Evolutionary conservation across 2,329 filamentous ascomycete species (phyloP), one percentile per base, ranked within the genome.

Genomic region (Trematosphaeria pertusa): DNA sequence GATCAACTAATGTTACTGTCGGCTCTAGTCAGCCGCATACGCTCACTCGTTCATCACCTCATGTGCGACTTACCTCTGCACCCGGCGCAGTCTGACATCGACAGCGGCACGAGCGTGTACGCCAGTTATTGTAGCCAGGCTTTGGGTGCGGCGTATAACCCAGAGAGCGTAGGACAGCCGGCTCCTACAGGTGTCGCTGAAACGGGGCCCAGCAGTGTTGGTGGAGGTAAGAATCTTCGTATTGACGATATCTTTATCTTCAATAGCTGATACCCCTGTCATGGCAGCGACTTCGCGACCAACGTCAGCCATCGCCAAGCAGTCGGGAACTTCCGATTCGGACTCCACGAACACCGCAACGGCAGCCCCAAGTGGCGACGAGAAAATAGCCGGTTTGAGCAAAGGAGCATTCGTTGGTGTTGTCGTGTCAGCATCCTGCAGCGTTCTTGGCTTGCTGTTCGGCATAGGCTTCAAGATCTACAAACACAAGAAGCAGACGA

Each of bases 391-490:
- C 3, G 47, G 54, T 6, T 22, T 57, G n/a, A 54, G 47, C 28
- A 51, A 51, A 17, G 54, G 37, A 3, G 46, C 49, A 5, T 56
- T 56, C 24, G 49, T 50, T n/a, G 53, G 53, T 32, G 44, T 56
- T 4, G 40, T 56, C 2, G 40, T 56, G 2, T 54, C 50, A 1
- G 43, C 40, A 6, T 24, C 34, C 5, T 56, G 53, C 36, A 48
- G 41, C n/a, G 28, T 56, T 14, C 21, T 54, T 3, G 54, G 54
- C 1, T 26, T 54, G 20, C 1, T 50, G n/a, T 54, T 54, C 30
- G 50, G 50, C n/a, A 33, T 49, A 35, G 34, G 40, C 18, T 54
- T 57, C 48, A 57, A 57, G 36, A 22, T 54, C 4, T 54, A 53
- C 15, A 54, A 57, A 28, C 50, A 57, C 31, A 48, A 46, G 35